phyloP scores from a whole-genome alignment of 805 yeast genomes.

The Clavispora vitiphila region DNA sequence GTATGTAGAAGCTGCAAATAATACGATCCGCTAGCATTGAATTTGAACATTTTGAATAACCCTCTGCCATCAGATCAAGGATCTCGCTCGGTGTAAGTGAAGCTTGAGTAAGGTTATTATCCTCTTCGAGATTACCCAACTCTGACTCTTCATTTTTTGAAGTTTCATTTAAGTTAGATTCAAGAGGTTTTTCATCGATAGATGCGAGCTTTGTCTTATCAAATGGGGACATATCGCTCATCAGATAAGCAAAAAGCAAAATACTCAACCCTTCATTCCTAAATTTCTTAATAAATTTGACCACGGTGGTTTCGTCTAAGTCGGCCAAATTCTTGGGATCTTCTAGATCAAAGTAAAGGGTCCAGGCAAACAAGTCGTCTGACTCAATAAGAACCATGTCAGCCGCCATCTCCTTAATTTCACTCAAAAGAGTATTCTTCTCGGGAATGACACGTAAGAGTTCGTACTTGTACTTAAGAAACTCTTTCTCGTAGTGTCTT shows the following conservation, averaged over 20 bases:
- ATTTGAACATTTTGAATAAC: conserved; percentile 33
- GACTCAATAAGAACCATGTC: conserved; percentile 71
- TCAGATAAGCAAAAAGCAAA: conserved; percentile 55
- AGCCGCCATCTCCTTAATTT: conserved; percentile 53
- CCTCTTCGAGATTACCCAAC: conserved; percentile 3
- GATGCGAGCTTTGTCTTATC: conserved; percentile 28
- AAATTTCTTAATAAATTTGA: conserved; percentile 52
- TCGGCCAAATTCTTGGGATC: conserved; percentile 50
- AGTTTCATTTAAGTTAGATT: conserved; percentile 6
- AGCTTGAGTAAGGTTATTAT: conserved; percentile 3
- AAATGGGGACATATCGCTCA: conserved; percentile 68
- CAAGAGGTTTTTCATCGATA: background rate
- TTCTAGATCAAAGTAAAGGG: conserved; percentile 64
- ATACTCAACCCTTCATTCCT: conserved; percentile 58
- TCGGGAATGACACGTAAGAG: conserved; percentile 56
- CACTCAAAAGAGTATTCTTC: conserved; percentile 25
- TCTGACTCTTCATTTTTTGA: conserved; percentile 5
- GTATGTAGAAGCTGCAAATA: conserved; percentile 53
- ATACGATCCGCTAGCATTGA: conserved; percentile 65
- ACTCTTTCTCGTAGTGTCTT: conserved; percentile 51
- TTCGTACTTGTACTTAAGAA: conserved; percentile 52
- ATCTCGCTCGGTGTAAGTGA: conserved; percentile 46
- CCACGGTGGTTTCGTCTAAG: conserved; percentile 42
- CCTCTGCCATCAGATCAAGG: conserved; percentile 46
- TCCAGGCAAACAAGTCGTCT: conserved; percentile 65